phyloP scores from a whole-genome alignment of 2,329 filamentous ascomycete genomes.

The Alternaria triticimaculans region DNA sequence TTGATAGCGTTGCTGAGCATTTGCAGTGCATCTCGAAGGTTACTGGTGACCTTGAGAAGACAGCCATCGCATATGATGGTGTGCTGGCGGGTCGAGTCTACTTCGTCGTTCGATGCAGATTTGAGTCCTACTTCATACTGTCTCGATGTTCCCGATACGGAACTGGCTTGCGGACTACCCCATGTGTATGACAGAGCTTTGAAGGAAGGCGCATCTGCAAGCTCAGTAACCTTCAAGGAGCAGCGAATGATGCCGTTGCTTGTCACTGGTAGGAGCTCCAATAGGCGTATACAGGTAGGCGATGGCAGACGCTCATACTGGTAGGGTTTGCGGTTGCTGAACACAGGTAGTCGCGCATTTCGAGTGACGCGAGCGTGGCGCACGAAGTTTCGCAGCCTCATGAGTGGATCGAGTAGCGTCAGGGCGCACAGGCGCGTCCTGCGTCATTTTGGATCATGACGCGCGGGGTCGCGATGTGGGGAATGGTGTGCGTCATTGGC shows the following conservation, averaged over 20 bases:
- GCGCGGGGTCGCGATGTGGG: neutral
- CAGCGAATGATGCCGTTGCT: slow-evolving; percentile 18
- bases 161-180: slow-evolving; percentile 16
- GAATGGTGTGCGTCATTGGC: neutral
- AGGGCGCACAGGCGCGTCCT: neutral
- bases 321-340: slow-evolving; percentile 23
- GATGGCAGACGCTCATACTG: slow-evolving; percentile 28
- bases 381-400: slow-evolving; percentile 27
- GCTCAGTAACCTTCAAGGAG: slow-evolving; percentile 25
- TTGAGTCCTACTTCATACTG: neutral
- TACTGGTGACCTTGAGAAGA: slow-evolving; percentile 27
- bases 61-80: slow-evolving; percentile 28
- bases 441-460: neutral
- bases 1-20: slow-evolving; percentile 25
- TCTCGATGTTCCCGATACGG: neutral
- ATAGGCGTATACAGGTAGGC: slow-evolving; percentile 27
- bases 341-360: slow-evolving; percentile 9
- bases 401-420: slow-evolving; percentile 5
- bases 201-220: slow-evolving; percentile 26
- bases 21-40: slow-evolving; percentile 30
- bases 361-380: slow-evolving; percentile 19
- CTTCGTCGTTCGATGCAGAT: neutral
- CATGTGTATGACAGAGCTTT: slow-evolving; percentile 30
- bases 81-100: slow-evolving; percentile 9
- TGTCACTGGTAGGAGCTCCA: slow-evolving; percentile 24